Base-by-base conservation (phyloP, 768 basidiomycete genomes). In the Lactarius hatsudake region DNA sequence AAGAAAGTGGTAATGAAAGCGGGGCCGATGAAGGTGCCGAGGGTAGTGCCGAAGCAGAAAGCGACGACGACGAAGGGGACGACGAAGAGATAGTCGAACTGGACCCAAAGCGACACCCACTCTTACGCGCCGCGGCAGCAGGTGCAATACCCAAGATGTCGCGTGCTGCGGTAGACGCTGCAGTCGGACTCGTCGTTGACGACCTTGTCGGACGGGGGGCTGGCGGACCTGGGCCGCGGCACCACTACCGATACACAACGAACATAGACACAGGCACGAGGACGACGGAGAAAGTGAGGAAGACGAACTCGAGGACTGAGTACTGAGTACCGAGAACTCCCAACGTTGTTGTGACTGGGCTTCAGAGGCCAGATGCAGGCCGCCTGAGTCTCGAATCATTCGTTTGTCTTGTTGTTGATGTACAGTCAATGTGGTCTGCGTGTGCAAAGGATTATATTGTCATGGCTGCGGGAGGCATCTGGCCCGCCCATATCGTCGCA, bases 21-120 rank as follows among this genome's bases (percentile, higher is more conserved):
- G 63, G 43, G 59, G 45, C 56, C 13, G 63, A 28, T 3, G 78
- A 77, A 9, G 77, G 73, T 20, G 76, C 67, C 3, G 78, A 78
- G 15, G 75, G 61, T n/a, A 48, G 28, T 34, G 43, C 43, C 43
- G 59, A 23, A 74, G 69, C 28, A 80, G 78, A 73, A 53, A 79
- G 73, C 61, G 59, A 73, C 71, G 73, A 73, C 58, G 78, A 74
- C 7, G 81, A 75, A 3, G 79, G 77, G 34, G 81, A 78, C 30
- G 73, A 72, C 3, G 78, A 77, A 0, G 82, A 80, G 17, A 81
- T 78, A 5, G 80, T 78, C 32, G 82, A 82, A 56, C 77, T 91
- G 23, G 80, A 84, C 53, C 82, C 82, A 5, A 79, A 79, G 26
- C 79, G 80, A 54, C 90, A 91, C 74, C 70, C 69, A 42, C 70